Percentiles rank a stretch among this genome's conserved stretches.
Evolutionary conservation across 1,284 basidiomycete genomes (phyloP).

Genomic region (Leucoagaricus sp.): DNA sequence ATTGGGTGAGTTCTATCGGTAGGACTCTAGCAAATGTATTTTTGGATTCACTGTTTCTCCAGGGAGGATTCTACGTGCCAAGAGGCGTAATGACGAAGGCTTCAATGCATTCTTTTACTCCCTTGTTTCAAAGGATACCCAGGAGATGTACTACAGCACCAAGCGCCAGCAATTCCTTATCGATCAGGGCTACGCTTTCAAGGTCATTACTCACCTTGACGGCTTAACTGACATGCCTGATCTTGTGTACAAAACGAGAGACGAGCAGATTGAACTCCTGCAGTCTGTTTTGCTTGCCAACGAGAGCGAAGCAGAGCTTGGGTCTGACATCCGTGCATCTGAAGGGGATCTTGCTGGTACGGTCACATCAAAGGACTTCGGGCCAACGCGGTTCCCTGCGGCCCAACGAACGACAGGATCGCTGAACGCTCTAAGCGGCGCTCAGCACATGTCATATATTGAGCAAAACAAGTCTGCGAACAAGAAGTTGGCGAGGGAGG

Average conservation of each 20-base stretch:
- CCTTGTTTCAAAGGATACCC: conserved; percentile 97
- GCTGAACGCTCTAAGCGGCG: conserved; percentile 84
- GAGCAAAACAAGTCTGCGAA: conserved; percentile 93
- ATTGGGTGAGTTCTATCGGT: conserved; percentile 57
- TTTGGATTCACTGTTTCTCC: neutral
- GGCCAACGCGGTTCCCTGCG: conserved; percentile 59
- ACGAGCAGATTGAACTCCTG: conserved; percentile 95
- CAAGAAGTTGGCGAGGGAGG: conserved; percentile 77
- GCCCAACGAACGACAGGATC: conserved; percentile 85
- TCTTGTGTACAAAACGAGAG: conserved; percentile 88
- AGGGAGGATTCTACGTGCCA: conserved; percentile 96
- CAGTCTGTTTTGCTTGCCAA: conserved; percentile 91
- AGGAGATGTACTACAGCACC: conserved; percentile 99
- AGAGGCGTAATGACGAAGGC: conserved; percentile 97
- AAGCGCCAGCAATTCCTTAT: conserved; percentile 99
- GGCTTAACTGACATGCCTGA: conserved; percentile 87
- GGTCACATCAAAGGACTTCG: conserved; percentile 78
- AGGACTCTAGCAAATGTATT: neutral
- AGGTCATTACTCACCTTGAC: conserved; percentile 97
- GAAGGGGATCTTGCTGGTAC: conserved; percentile 83
- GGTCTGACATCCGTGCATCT: conserved; percentile 75
- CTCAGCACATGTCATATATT: conserved; percentile 87
- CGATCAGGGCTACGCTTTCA: conserved; percentile 98
- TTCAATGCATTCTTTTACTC: conserved; percentile 99
- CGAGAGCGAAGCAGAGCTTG: conserved; percentile 89